Base-by-base conservation (phyloP, 768 basidiomycete genomes). In the Russula earlei region DNA sequence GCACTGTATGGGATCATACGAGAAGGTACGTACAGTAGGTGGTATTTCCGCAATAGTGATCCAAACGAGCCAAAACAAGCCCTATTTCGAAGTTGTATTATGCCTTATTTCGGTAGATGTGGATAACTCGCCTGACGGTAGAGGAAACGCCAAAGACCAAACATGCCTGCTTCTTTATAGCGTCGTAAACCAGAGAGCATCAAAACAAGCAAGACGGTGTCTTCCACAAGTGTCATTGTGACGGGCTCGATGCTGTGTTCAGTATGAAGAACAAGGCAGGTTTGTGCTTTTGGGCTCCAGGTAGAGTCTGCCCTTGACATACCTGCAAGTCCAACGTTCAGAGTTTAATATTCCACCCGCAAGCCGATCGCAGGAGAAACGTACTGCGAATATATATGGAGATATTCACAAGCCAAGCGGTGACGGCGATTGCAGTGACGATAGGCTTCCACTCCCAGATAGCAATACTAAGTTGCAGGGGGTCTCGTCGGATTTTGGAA, bases 21-120 rank as follows among this genome's bases (percentile, higher is more conserved):
- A 8, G 22, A 20, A 3, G 5, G 7, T 31, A 49, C 54, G 47
- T 31, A 55, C 58, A 33, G 54, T 50, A 11, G 54, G 29, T 27
- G 58, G 58, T 10, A 59, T 55, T n/a, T 59, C 58, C 31, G 58
- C 58, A 15, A 59, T 3, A 2, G 58, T 59, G 33, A 59, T 54
- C n/a, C 56, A 47, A 41, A 43, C 36, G 3, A 59, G 31, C 58
- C 58, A 59, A 42, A 59, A 40, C 10, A 59, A n/a, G 27, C 58
- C 58, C 58, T 59, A 25, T 33, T 17, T 17, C 17, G 34, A 7
- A 19, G 22, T 49, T 19, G 31, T 12, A 33, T 19, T 15, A 24
- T 36, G 7, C 11, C 41, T 37, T 36, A 44, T 17, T 36, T 44
- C 9, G 20, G 17, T 36, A 44, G n/a, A 12, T 15, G 31, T 12